Conservation (phyloP, 169 alveolate species). For the Eimeria praecox region DNA sequence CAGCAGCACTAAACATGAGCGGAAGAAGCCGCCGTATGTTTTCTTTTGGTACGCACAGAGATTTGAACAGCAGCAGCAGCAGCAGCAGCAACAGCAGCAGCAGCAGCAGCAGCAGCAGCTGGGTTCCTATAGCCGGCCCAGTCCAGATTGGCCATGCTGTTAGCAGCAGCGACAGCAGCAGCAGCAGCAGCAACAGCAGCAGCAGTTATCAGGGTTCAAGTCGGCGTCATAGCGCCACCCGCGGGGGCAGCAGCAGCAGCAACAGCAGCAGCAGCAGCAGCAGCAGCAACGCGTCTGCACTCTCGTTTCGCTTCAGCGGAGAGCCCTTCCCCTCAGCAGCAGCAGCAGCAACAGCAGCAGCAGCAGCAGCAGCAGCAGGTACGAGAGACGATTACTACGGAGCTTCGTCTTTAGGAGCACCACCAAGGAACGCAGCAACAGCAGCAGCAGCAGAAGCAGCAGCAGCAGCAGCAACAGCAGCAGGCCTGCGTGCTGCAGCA, state of each 20-base stretch:
- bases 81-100: constrained; percentile 48
- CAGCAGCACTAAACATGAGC: not conserved
- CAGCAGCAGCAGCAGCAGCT: constrained; percentile 56
- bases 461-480: constrained; percentile 57
- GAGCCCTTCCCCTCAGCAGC: not conserved
- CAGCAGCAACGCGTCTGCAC: constrained; percentile 24
- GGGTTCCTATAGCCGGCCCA: not conserved
- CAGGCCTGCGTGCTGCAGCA: constrained; percentile 12
- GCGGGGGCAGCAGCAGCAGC: constrained; percentile 44
- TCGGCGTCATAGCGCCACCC: not conserved
- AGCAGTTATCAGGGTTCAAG: not conserved
- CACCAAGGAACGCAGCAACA: constrained; percentile 39
- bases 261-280: constrained; percentile 65
- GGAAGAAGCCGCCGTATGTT: constrained; percentile 29
- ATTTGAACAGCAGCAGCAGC: constrained; percentile 28
- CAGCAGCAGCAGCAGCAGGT: constrained; percentile 13
- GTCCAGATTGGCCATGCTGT: not conserved
- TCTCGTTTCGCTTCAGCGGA: not conserved
- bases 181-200: constrained; percentile 62
- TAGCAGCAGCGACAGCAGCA: constrained; percentile 23
- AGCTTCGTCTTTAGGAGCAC: not conserved
- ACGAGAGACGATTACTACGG: not conserved
- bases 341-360: constrained; percentile 19
- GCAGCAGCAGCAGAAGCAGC: constrained; percentile 26
- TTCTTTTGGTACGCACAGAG: not conserved